Percentiles rank a stretch among this genome's conserved stretches.
Conservation (phyloP, 192 early-diverging fungal species). For the Podila verticillata region DNA sequence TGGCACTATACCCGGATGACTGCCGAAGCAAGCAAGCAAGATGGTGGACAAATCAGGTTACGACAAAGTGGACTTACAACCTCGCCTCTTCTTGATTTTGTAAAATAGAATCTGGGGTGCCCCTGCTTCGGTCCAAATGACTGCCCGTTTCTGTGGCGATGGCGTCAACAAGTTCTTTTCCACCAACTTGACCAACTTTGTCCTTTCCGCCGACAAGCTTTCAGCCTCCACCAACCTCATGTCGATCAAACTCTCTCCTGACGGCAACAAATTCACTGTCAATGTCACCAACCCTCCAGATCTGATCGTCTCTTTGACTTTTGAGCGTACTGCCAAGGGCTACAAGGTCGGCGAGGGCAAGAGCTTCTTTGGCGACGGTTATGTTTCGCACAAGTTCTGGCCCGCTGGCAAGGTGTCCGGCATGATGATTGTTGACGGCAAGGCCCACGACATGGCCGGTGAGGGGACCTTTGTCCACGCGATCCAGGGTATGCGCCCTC, state of each 20-base stretch:
- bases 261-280: conserved; percentile 59
- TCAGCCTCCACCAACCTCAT: conserved; percentile 83
- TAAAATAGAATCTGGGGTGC: conserved; percentile 49
- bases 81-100: background rate
- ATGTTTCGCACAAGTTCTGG: conserved; percentile 85
- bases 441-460: conserved; percentile 73
- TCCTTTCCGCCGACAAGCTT: conserved; percentile 72
- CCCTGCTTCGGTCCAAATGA: conserved; percentile 77
- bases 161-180: conserved; percentile 82
- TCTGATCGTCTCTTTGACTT: conserved; percentile 71
- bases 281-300: conserved; percentile 69
- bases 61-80: conserved; percentile 1
- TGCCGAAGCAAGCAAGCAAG: background rate
- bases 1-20: background rate
- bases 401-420: conserved; percentile 80
- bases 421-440: conserved; percentile 76
- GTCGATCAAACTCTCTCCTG: conserved; percentile 64
- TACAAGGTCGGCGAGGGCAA: conserved; percentile 90
- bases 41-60: background rate
- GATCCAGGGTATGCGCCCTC: conserved; percentile 86
- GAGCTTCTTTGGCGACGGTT: conserved; percentile 75
- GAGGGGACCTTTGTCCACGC: conserved; percentile 85
- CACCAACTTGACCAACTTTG: conserved; percentile 76
- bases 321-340: conserved; percentile 71
- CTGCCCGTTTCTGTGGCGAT: conserved; percentile 75